Evolutionary conservation across 768 basidiomycete species (phyloP).

Genomic region (Tricholoma flavovirens): DNA sequence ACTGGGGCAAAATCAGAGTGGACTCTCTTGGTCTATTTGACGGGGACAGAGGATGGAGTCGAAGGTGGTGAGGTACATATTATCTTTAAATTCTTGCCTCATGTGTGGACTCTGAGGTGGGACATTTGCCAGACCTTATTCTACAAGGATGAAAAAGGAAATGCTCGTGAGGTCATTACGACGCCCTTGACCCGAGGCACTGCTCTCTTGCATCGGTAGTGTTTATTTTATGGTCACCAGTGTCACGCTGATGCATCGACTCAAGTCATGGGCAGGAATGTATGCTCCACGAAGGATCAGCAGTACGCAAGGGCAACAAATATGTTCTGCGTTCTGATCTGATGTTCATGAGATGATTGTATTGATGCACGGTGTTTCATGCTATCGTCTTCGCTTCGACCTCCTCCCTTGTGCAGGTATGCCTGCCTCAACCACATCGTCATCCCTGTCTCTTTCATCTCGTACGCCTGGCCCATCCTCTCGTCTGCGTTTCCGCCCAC

Average conservation of each 20-base stretch:
- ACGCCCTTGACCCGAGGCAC: constrained; percentile 55
- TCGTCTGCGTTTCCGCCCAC: constrained; percentile 36
- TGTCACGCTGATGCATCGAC: neutral
- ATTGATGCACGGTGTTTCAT: neutral
- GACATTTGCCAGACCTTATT: constrained; percentile 52
- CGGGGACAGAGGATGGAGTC: constrained; percentile 67
- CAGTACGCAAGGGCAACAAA: constrained; percentile 56
- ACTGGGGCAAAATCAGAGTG: constrained; percentile 68
- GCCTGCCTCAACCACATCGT: constrained; percentile 88
- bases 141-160: constrained; percentile 51
- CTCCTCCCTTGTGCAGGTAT: constrained; percentile 64
- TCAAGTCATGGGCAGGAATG: constrained; percentile 66
- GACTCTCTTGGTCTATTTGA: constrained; percentile 66
- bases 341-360: constrained; percentile 42
- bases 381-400: constrained; percentile 37
- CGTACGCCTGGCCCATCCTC: constrained; percentile 42
- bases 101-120: neutral
- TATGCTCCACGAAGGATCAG: constrained; percentile 66
- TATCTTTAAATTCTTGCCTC: neutral
- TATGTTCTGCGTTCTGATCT: constrained; percentile 70
- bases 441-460: constrained; percentile 86
- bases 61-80: constrained; percentile 57
- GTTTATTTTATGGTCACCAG: neutral
- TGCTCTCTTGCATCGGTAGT: constrained; percentile 62
- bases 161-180: constrained; percentile 41